Percentiles rank a stretch among this genome's conserved stretches.
Conservation (phyloP, 2,329 filamentous ascomycete genomes). For the Aureobasidium leucospermi region DNA sequence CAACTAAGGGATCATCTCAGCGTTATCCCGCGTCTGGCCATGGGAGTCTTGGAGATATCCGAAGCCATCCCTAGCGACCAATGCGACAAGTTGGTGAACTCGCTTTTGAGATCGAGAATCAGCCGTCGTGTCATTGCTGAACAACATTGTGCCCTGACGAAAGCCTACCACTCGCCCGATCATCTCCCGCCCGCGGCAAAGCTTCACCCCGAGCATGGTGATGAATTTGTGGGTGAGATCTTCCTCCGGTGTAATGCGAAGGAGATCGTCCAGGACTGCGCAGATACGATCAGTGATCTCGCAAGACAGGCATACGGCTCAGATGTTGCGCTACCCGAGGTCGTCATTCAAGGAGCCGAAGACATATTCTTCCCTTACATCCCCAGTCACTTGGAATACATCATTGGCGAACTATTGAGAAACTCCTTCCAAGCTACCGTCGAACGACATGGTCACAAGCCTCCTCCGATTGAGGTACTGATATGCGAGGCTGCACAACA, state of each 20-base stretch:
- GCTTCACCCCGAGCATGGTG: slow-evolving; percentile 49
- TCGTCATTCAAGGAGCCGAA: slow-evolving; percentile 70
- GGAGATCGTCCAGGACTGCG: slow-evolving; percentile 81
- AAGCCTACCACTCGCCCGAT: slow-evolving; percentile 86
- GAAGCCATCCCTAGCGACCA: slow-evolving; percentile 72
- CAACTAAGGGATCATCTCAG: slow-evolving; percentile 82
- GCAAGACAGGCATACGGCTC: slow-evolving; percentile 68
- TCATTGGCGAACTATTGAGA: slow-evolving; percentile 86
- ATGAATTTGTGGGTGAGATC: slow-evolving; percentile 91
- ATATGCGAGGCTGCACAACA: slow-evolving; percentile 92
- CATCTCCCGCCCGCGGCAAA: slow-evolving; percentile 72
- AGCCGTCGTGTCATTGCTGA: slow-evolving; percentile 94
- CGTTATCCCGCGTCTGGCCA: slow-evolving; percentile 88
- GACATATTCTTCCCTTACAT: slow-evolving; percentile 95
- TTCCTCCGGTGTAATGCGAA: slow-evolving; percentile 88
- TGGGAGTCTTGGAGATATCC: slow-evolving; percentile 87
- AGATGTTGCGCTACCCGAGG: slow-evolving; percentile 65
- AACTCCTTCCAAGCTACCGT: slow-evolving; percentile 93
- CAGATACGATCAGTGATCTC: slow-evolving; percentile 65
- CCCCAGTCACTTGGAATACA: slow-evolving; percentile 78
- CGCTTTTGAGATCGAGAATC: slow-evolving; percentile 85
- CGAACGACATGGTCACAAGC: slow-evolving; percentile 55
- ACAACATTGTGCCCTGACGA: slow-evolving; percentile 89
- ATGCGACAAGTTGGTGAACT: slow-evolving; percentile 93
- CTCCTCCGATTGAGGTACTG: slow-evolving; percentile 87